Evolutionary conservation across 1,284 basidiomycete genomes (phyloP).

Genomic region (Sparassis latifolia): DNA sequence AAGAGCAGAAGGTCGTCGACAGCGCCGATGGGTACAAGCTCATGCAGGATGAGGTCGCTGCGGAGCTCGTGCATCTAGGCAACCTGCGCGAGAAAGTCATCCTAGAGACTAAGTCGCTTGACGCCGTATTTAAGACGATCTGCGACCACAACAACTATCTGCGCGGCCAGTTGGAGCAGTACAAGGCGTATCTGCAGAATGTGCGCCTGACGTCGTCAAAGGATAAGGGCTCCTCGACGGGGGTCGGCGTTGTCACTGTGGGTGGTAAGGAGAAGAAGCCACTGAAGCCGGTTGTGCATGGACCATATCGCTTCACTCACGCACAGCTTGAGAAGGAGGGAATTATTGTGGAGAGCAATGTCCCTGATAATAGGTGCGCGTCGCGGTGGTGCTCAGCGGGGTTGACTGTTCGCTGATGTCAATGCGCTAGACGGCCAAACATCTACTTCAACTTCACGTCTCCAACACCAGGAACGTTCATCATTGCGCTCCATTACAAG

Average conservation of each 20-base stretch:
- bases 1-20: slow-evolving; percentile 87
- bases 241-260: slow-evolving; percentile 92
- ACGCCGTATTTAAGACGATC: slow-evolving; percentile 98
- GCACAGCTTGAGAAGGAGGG: slow-evolving; percentile 98
- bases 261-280: slow-evolving; percentile 97
- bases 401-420: not conserved
- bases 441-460: slow-evolving; percentile 99
- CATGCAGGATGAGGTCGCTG: slow-evolving; percentile 95
- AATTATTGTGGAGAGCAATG: slow-evolving; percentile 98
- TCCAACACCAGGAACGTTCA: slow-evolving; percentile 96
- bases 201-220: slow-evolving; percentile 86
- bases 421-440: slow-evolving; percentile 73
- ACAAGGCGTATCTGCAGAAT: slow-evolving; percentile 99
- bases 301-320: slow-evolving; percentile 96
- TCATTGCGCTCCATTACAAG: slow-evolving; percentile 98
- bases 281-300: slow-evolving; percentile 78
- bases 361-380: slow-evolving; percentile 90
- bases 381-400: not conserved
- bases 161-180: slow-evolving; percentile 94
- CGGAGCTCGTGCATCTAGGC: slow-evolving; percentile 93
- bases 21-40: slow-evolving; percentile 80
- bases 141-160: slow-evolving; percentile 99
- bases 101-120: slow-evolving; percentile 86
- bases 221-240: slow-evolving; percentile 78
- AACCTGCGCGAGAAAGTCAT: slow-evolving; percentile 96